These are phyloP conservation scores for Colletotrichum endophyticum DNA, from an alignment of 2,329 filamentous ascomycete species.

Conservation along the genomic window DNA sequence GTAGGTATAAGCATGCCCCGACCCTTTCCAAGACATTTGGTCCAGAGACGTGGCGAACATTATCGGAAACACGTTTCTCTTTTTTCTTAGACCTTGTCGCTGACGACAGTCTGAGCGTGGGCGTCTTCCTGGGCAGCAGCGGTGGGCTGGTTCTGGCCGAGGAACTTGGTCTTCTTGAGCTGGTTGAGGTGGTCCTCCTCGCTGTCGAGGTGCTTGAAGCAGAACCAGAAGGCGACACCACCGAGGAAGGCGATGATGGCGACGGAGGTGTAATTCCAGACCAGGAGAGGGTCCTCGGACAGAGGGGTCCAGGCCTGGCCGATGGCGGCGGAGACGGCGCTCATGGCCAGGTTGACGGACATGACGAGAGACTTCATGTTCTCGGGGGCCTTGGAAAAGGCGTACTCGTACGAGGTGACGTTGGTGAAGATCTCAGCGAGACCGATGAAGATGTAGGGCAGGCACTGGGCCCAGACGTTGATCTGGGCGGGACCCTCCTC, in stretches of 20 bases:
- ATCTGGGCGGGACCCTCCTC: constrained; percentile 58
- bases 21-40: not conserved
- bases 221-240: constrained; percentile 70
- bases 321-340: constrained; percentile 70
- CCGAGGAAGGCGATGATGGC: constrained; percentile 68
- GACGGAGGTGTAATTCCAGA: constrained; percentile 74
- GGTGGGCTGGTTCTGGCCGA: constrained; percentile 44
- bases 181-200: constrained; percentile 75
- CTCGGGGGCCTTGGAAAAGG: constrained; percentile 77
- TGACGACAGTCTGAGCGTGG: not conserved
- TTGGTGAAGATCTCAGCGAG: constrained; percentile 60
- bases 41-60: not conserved
- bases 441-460: constrained; percentile 57
- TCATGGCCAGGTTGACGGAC: constrained; percentile 73
- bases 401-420: constrained; percentile 72
- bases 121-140: constrained; percentile 10
- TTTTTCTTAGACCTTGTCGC: constrained; percentile 3
- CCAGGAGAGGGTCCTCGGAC: constrained; percentile 66
- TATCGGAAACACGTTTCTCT: not conserved
- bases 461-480: constrained; percentile 66
- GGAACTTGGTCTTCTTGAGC: constrained; percentile 50
- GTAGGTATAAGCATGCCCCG: not conserved
- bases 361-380: constrained; percentile 83
- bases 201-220: constrained; percentile 67
- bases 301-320: constrained; percentile 72